A percentile compares a stretch with the other conserved stretches of the same genome.
phyloP scores from a whole-genome alignment of 108 stramenopile genomes.

The Nannochloropsis salina region DNA sequence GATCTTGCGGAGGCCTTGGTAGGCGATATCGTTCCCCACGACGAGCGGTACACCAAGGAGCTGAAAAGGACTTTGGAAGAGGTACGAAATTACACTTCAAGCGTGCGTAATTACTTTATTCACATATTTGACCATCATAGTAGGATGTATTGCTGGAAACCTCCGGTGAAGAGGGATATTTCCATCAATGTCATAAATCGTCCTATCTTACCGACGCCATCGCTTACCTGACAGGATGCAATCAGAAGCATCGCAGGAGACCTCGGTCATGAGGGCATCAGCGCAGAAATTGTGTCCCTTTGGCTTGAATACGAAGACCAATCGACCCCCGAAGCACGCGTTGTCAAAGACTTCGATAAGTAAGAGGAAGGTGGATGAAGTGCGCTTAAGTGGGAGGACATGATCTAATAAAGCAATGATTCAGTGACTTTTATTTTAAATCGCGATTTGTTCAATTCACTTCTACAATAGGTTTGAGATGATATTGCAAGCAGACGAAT shows the following conservation, averaged over 20 bases:
- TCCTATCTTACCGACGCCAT: too few relatives aligned
- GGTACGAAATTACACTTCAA: neutral
- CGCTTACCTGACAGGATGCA: neutral
- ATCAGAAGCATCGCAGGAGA: neutral
- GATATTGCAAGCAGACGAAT: slow-evolving; percentile 56
- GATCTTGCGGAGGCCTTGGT: slow-evolving; percentile 55
- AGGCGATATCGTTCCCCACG: slow-evolving; percentile 54
- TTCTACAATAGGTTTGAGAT: slow-evolving; percentile 43
- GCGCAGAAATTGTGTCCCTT: neutral
- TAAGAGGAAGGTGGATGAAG: neutral
- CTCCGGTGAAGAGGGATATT: too few relatives aligned
- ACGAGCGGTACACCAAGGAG: slow-evolving; percentile 38
- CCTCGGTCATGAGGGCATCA: neutral
- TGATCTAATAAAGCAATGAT: neutral
- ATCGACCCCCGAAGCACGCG: slow-evolving; percentile 38
- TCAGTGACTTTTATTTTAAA: neutral
- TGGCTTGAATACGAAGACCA: slow-evolving; percentile 51
- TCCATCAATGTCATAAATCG: too few relatives aligned
- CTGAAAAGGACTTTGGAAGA: slow-evolving; percentile 49
- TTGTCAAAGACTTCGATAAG: slow-evolving; percentile 55
- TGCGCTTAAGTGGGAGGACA: neutral
- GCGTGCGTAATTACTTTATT: neutral
- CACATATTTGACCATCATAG: neutral
- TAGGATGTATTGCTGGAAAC: too few relatives aligned
- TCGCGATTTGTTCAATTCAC: neutral